phyloP scores from a whole-genome alignment of 768 basidiomycete species.

The Ramaria rubella region DNA sequence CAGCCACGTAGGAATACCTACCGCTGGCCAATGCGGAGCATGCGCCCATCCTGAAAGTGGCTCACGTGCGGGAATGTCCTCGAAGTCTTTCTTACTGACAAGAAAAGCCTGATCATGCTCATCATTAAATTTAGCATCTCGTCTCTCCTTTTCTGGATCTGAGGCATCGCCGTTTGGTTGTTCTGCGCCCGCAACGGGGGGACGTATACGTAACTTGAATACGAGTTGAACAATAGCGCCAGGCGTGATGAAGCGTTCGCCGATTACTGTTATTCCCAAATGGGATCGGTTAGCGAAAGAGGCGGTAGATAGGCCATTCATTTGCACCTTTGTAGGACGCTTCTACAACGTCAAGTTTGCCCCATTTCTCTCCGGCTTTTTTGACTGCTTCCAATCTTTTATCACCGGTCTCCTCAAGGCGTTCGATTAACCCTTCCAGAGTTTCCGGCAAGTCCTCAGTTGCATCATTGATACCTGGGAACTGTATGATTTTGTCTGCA shows the following conservation, averaged over 20 bases:
- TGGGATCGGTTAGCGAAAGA: background rate
- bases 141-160: constrained; percentile 43
- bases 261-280: constrained; percentile 58
- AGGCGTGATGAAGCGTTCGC: constrained; percentile 82
- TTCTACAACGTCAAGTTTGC: constrained; percentile 70
- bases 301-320: background rate
- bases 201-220: constrained; percentile 71
- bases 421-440: constrained; percentile 38
- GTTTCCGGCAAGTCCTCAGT: constrained; percentile 31
- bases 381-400: constrained; percentile 44
- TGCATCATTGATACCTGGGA: constrained; percentile 67
- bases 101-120: constrained; percentile 70
- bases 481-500: constrained; percentile 53
- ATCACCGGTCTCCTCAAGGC: constrained; percentile 49
- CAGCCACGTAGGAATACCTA: constrained; percentile 36
- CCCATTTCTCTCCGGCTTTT: constrained; percentile 65
- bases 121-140: constrained; percentile 40
- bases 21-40: constrained; percentile 88
- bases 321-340: constrained; percentile 76
- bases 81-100: constrained; percentile 50
- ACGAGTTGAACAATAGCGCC: constrained; percentile 83
- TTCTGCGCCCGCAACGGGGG: constrained; percentile 36
- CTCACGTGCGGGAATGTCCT: constrained; percentile 44
- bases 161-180: constrained; percentile 18
- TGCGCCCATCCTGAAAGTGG: constrained; percentile 62